Conservation (phyloP, 1,284 basidiomycete genomes). For the Chondrostereum purpureum region DNA sequence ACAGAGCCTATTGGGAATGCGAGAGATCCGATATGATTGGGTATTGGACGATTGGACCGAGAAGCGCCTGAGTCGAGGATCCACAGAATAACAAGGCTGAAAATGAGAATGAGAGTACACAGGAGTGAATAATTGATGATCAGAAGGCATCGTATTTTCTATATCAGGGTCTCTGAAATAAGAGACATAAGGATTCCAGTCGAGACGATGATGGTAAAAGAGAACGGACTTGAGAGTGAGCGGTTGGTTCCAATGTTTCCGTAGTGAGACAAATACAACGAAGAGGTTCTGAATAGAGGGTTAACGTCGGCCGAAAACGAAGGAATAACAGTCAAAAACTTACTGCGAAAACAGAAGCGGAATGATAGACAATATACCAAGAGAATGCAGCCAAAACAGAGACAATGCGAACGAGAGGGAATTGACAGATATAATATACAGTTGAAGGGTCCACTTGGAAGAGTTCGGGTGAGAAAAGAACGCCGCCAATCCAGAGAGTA, state of each 20-base stretch:
- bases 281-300: neutral
- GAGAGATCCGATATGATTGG: neutral
- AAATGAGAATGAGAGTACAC: neutral
- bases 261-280: neutral
- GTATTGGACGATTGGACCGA: neutral
- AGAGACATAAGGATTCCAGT: neutral
- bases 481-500: neutral
- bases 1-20: constrained; percentile 4
- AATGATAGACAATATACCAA: neutral
- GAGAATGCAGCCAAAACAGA: neutral
- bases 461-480: neutral
- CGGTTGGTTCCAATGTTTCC: neutral
- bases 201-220: neutral
- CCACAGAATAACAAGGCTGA: neutral
- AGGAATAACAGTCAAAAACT: neutral
- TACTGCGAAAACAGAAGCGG: neutral
- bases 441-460: neutral
- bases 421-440: neutral
- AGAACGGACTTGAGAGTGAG: too few species aligned
- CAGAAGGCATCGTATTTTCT: neutral
- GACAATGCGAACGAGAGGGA: neutral
- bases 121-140: neutral
- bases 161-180: too few species aligned
- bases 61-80: neutral
- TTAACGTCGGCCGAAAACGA: neutral